Base-by-base conservation (phyloP, 305 asterid genomes). In the Fraxinus xanthoxyloides region DNA sequence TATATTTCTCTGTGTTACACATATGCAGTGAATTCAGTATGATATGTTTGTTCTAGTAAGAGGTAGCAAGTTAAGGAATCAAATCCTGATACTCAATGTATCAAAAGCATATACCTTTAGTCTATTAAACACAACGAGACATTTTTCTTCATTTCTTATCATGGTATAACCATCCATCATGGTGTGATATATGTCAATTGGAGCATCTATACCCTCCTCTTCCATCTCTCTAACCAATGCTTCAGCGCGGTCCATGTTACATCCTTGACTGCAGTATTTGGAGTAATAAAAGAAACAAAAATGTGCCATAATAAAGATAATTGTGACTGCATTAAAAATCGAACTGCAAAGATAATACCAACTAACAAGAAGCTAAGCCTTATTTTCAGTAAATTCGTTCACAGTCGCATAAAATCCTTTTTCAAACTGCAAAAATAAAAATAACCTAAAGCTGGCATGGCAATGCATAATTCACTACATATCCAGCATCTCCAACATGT, bases 111-210 rank as follows among this genome's bases (percentile, higher is more conserved):
- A 82, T 88, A 90, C 99, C 97, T 90, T 89, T 36, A 96, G 91
- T 87, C 98, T 93, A 82, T 89, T 92, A 82, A 91, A 96, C 76
- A 96, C 96, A 86, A 91, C 79, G 67, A 96, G 86, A 83, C 98
- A 96, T 87, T 92, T 96, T 36, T 90, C 93, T 81, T 92, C 97
- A 79, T 94, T 86, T 76, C 85, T 89, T 56, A 80, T 86, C 92
- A 89, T 92, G 79, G 97, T 92, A 91, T 96, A 96, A 38, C 99
- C 99, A 87, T 94, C 99, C 97, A 96, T 93, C 99, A 96, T 94
- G 56, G 94, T 94, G 87, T 96, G 99, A 84, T 94, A 94, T 81
- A 96, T 93, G 88, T 91, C 96, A 80, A 94, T 83, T 43, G 97
- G 88, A 82, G 98, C 98, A 88, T 96, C 98, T 81, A 94, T 92